Evolutionary conservation across 2,329 filamentous ascomycete genomes (phyloP).

Genomic region (Phialemonium atrogriseum): DNA sequence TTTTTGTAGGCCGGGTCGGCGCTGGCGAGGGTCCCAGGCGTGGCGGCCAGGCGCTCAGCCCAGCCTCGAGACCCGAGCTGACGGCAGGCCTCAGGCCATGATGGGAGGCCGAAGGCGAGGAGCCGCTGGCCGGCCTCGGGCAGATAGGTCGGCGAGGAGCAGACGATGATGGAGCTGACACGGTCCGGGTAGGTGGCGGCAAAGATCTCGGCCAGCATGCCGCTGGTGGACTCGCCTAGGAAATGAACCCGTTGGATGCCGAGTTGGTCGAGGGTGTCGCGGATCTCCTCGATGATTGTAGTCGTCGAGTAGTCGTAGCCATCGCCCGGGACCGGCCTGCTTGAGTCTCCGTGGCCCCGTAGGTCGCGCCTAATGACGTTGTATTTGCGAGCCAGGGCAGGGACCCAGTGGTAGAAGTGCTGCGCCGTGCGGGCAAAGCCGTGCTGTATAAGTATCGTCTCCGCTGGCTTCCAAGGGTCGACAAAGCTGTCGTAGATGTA

Average conservation of each 20-base stretch:
- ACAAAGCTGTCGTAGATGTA: background rate
- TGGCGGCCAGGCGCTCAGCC: background rate
- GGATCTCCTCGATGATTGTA: background rate
- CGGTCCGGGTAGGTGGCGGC: background rate
- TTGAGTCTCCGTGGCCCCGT: background rate
- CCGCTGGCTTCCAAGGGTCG: background rate
- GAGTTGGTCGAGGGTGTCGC: slow-evolving; percentile 1
- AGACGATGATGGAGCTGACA: background rate
- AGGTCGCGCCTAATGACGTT: slow-evolving; percentile 1
- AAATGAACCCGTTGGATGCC: background rate
- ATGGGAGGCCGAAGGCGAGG: background rate
- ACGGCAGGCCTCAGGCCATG: background rate
- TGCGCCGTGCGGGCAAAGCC: background rate
- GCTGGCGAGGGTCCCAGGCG: background rate
- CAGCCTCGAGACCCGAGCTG: background rate
- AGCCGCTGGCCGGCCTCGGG: background rate
- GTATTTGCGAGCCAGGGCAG: background rate
- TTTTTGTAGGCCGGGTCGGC: background rate
- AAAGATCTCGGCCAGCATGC: slow-evolving; percentile 1
- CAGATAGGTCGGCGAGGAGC: background rate
- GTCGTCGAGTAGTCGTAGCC: background rate
- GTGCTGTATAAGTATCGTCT: slow-evolving; percentile 1
- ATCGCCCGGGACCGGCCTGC: background rate
- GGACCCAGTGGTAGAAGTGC: slow-evolving; percentile 2
- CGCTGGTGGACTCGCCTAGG: background rate